These are phyloP conservation scores for Tolypocladium guangdongense DNA, from an alignment of 2,329 filamentous ascomycete genomes.

Conservation along the genomic window DNA sequence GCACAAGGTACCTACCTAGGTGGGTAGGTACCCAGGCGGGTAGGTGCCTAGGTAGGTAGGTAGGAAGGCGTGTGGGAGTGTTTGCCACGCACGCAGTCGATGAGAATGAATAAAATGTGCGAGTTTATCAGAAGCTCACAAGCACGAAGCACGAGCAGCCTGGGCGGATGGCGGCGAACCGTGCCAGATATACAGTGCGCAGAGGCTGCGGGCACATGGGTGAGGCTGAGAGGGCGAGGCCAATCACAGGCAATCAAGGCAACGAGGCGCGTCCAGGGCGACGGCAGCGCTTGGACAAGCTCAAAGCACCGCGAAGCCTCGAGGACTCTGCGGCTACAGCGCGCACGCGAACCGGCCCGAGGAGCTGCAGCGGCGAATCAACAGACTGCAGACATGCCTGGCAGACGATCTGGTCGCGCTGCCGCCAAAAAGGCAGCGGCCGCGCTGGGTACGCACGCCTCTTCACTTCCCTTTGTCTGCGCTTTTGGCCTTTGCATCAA, in stretches of 20 bases:
- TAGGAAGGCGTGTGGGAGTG: background rate
- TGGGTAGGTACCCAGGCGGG: too few relatives aligned
- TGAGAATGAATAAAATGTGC: background rate
- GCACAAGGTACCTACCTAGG: background rate
- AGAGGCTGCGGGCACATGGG: background rate
- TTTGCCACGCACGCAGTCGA: background rate
- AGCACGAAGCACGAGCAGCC: too few relatives aligned
- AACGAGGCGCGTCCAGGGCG: background rate
- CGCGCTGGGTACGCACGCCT: slow-evolving; percentile 34
- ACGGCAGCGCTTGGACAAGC: background rate
- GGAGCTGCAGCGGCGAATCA: background rate
- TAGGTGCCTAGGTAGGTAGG: too few relatives aligned
- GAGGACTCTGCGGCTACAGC: background rate
- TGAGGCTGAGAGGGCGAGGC: background rate
- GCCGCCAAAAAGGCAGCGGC: slow-evolving; percentile 42
- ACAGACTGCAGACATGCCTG: slow-evolving; percentile 16
- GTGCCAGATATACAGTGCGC: background rate
- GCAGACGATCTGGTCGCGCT: slow-evolving; percentile 40
- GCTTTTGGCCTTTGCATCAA: background rate
- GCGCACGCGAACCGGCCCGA: background rate
- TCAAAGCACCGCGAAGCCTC: background rate
- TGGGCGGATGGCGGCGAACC: background rate
- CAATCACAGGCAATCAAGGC: background rate
- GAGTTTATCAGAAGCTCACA: background rate
- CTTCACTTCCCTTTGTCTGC: background rate